Conservation (phyloP, 2,329 filamentous ascomycete genomes). For the Nigrospora sphaerica region DNA sequence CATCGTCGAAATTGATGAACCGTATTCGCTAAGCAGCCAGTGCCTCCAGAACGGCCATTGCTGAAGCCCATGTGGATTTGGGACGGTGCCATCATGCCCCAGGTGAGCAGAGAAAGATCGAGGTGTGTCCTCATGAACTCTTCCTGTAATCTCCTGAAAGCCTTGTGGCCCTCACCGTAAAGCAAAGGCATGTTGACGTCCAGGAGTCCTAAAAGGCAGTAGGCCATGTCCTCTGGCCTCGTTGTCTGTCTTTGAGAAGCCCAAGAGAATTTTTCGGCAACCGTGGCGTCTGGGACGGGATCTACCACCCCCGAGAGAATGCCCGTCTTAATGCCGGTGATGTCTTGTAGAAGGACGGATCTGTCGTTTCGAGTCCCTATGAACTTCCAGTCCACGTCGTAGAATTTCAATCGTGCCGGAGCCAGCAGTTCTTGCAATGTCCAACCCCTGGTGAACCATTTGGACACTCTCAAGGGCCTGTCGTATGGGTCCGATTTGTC, state of each 20-base stretch:
- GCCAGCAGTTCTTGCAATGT: constrained; percentile 2
- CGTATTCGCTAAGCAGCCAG: too few species aligned
- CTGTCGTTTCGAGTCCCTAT: neutral
- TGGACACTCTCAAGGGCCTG: neutral
- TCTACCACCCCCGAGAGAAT: neutral
- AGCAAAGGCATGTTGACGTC: constrained; percentile 22
- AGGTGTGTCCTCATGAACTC: constrained; percentile 2
- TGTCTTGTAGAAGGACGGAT: neutral
- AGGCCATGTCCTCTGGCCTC: constrained; percentile 20
- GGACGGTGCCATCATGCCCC: too few species aligned
- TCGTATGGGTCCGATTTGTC: neutral
- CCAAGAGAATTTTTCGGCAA: constrained; percentile 11
- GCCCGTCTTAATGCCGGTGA: neutral
- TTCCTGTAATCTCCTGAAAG: constrained; percentile 21
- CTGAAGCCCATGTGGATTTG: too few species aligned
- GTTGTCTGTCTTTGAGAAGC: constrained; percentile 15
- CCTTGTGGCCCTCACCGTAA: constrained; percentile 21
- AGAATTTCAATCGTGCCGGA: neutral
- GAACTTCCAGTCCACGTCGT: neutral
- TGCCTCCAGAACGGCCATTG: too few species aligned
- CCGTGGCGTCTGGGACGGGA: neutral
- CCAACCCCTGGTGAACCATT: neutral
- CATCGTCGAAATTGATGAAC: too few species aligned
- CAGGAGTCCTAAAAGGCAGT: constrained; percentile 23
- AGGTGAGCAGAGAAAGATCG: too few species aligned